phyloP scores from a whole-genome alignment of 192 early-diverging fungal genomes.

The Phycomyces nitens region DNA sequence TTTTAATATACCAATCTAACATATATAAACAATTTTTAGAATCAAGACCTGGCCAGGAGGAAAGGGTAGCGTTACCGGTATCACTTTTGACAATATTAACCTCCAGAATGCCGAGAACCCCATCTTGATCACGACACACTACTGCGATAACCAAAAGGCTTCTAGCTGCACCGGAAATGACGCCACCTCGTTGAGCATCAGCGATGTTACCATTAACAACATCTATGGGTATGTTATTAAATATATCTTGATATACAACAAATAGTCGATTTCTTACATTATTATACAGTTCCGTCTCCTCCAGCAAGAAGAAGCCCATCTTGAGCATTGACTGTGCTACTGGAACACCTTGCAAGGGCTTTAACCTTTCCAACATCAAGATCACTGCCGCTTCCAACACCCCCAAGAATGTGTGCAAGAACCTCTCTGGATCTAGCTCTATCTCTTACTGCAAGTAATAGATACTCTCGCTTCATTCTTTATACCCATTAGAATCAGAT shows the following conservation, averaged over 20 bases:
- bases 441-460: conserved; percentile 12
- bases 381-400: conserved; percentile 8
- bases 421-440: conserved; percentile 15
- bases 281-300: conserved; percentile 4
- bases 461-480: too few relatives aligned
- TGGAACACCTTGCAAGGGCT: conserved; percentile 13
- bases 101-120: conserved; percentile 30
- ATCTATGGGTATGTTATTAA: conserved; percentile 31
- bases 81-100: conserved; percentile 41
- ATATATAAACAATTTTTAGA: conserved; percentile 12
- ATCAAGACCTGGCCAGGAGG: conserved; percentile 48
- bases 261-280: too few relatives aligned
- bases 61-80: conserved; percentile 41
- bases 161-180: conserved; percentile 36
- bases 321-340: conserved; percentile 12
- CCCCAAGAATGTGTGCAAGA: conserved; percentile 19
- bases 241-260: too few relatives aligned
- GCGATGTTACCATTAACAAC: conserved; percentile 39
- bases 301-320: conserved; percentile 4
- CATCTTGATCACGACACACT: conserved; percentile 43
- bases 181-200: conserved; percentile 33
- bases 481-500: too few relatives aligned
- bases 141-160: conserved; percentile 38
- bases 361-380: conserved; percentile 18
- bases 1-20: too few relatives aligned